Evolutionary conservation across 768 basidiomycete genomes (phyloP), one percentile per base, ranked within the genome.

Genomic region (Termitomyces heimii): DNA sequence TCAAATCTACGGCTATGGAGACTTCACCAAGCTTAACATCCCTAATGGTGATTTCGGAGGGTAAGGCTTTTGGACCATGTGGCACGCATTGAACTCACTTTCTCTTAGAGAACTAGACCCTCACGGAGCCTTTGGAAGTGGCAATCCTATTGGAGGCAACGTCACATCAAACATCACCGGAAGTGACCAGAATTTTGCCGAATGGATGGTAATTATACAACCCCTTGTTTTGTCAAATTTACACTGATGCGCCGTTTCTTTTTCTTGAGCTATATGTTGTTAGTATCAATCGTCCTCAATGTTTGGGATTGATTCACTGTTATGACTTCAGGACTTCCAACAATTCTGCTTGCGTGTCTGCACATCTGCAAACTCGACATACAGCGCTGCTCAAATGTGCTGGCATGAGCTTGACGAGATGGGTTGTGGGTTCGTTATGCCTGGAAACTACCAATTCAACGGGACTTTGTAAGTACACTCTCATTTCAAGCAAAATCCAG

Each of bases 401-500:
- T 73, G 72, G 72, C 77, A 78, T 59, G 71, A 77, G 58, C 71
- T 78, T 24, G 77, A 79, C 55, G 70, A 73, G 46, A 74, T 77
- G 70, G 76, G 77, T 22, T 78, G 77, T 55, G 63, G 69, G 31
- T 77, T 75, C 53, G 76, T 77, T 34, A 77, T 79, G 77, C 77
- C 77, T 8, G 76, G 76, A 18, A 75, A 76, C 54, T 77, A 77
- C 66, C 62, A 76, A 46, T 65, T 71, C 54, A 73, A 75, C 26
- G 73, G 72, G 1, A 77, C 74, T 24, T 78, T 76, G 75, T 76
- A 56, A 61, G 76, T 2, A 16, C 22, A 14, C 1, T 9, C 18
- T 31, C 32, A 24, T 10, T 16, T 16, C 1, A 16, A n/a, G n/a
- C 18, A 16, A 24, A 34, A 22, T 37, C 35, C 39, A 20, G 45